A percentile compares a stretch with the other conserved stretches of the same genome.
phyloP scores from a whole-genome alignment of 2,329 filamentous ascomycete species.

The Teratosphaeria destructans region DNA sequence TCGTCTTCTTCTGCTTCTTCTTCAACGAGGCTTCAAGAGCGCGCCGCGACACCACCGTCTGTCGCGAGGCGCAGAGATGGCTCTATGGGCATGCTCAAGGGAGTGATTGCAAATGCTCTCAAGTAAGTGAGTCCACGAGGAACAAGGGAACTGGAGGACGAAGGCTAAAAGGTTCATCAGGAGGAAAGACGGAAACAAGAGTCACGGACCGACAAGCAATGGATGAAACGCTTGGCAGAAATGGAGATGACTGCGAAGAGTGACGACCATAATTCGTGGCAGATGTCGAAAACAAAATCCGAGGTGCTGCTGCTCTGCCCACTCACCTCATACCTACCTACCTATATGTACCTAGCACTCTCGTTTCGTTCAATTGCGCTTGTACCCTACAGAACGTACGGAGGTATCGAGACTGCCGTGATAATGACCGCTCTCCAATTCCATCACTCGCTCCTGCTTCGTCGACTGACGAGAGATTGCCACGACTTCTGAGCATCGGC shows the following conservation, averaged over 20 bases:
- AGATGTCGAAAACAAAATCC: neutral
- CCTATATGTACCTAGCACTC: too few relatives aligned
- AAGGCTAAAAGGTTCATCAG: neutral
- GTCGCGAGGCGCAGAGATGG: constrained; percentile 3
- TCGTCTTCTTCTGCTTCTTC: neutral
- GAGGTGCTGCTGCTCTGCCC: neutral
- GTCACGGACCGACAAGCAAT: neutral
- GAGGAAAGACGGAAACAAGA: neutral
- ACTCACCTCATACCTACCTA: neutral
- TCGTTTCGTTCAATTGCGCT: neutral
- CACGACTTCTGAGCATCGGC: neutral
- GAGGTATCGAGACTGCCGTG: neutral
- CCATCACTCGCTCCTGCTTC: neutral
- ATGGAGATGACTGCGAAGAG: neutral
- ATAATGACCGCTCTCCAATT: neutral
- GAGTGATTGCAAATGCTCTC: constrained; percentile 4
- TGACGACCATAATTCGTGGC: neutral
- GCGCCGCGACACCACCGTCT: constrained; percentile 1
- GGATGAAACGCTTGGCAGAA: neutral
- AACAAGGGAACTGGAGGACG: neutral
- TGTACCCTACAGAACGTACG: neutral
- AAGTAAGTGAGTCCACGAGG: neutral
- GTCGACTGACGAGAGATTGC: neutral
- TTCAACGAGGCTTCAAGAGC: neutral
- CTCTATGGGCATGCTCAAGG: constrained; percentile 1